A percentile compares a stretch with the other conserved stretches of the same genome.
Conservation (phyloP, 495 filamentous ascomycete species). For the Rusavskia elegans region DNA sequence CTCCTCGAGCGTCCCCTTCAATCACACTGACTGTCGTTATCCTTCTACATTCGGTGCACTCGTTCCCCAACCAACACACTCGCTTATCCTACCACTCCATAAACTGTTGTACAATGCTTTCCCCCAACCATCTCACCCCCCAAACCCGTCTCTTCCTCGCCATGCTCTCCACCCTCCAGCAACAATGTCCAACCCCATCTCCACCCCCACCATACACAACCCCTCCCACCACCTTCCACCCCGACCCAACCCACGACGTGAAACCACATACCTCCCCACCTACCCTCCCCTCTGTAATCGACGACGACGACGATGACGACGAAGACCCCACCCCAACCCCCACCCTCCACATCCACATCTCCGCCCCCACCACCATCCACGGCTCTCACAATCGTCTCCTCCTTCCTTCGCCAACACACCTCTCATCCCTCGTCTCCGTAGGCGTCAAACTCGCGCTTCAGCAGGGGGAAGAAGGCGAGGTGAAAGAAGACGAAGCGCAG, state of each 20-base stretch:
- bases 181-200: neutral
- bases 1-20: neutral
- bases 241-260: neutral
- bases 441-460: slow-evolving; percentile 3
- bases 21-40: neutral
- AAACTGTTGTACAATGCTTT: neutral
- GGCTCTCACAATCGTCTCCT: slow-evolving; percentile 21
- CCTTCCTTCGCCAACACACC: slow-evolving; percentile 10
- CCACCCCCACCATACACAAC: neutral
- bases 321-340: neutral
- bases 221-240: neutral
- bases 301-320: neutral
- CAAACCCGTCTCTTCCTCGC: neutral
- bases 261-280: no score
- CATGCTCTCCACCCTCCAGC: neutral
- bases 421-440: neutral
- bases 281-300: no score
- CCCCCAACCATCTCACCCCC: neutral
- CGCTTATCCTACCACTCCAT: neutral
- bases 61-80: neutral
- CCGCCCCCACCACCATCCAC: slow-evolving; percentile 20
- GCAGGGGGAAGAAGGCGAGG: neutral
- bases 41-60: neutral
- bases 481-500: neutral
- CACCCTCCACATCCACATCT: slow-evolving; percentile 16